Percentiles rank a stretch among this genome's conserved stretches.
Conservation (phyloP, 75 land plant species). For the Adiantum capillusveneris region DNA sequence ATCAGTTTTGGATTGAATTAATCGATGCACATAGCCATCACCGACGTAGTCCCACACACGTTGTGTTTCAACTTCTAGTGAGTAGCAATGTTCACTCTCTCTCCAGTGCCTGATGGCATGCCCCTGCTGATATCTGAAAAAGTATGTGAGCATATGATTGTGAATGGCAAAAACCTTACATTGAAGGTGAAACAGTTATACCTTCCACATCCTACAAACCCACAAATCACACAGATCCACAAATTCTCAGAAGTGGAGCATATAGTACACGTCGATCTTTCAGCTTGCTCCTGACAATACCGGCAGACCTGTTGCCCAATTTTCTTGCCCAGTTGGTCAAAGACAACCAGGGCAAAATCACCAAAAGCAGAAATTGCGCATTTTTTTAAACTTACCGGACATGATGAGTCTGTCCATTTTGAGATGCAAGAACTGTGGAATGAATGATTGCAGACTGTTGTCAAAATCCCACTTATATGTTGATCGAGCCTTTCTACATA, state of each 20-base stretch:
- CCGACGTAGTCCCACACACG: slow-evolving; percentile 99
- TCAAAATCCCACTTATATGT: slow-evolving; percentile 76
- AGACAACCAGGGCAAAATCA: not conserved
- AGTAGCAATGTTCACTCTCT: slow-evolving; percentile 96
- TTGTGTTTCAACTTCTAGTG: slow-evolving; percentile 88
- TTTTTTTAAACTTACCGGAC: slow-evolving; percentile 56
- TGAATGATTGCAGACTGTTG: slow-evolving; percentile 96
- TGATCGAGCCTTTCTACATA: slow-evolving; percentile 83
- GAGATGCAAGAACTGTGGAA: slow-evolving; percentile 96
- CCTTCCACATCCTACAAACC: slow-evolving; percentile 99
- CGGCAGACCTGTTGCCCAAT: slow-evolving; percentile 67
- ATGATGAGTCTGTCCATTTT: slow-evolving; percentile 98
- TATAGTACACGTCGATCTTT: slow-evolving; percentile 79
- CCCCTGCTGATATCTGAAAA: slow-evolving; percentile 67
- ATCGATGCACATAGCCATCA: slow-evolving; percentile 92
- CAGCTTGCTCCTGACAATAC: slow-evolving; percentile 93
- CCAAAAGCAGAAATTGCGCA: not conserved
- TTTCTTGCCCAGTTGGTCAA: too few relatives aligned
- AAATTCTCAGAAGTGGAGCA: slow-evolving; percentile 89
- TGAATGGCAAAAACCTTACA: not conserved
- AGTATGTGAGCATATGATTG: not conserved
- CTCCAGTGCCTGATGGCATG: slow-evolving; percentile 95
- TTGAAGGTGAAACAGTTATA: slow-evolving; percentile 17
- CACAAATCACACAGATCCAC: slow-evolving; percentile 97
- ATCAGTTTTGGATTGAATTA: slow-evolving; percentile 96